These are phyloP conservation scores for Coniferiporia sulphurascens DNA, from an alignment of 1,284 basidiomycete genomes.

Conservation along the genomic window DNA sequence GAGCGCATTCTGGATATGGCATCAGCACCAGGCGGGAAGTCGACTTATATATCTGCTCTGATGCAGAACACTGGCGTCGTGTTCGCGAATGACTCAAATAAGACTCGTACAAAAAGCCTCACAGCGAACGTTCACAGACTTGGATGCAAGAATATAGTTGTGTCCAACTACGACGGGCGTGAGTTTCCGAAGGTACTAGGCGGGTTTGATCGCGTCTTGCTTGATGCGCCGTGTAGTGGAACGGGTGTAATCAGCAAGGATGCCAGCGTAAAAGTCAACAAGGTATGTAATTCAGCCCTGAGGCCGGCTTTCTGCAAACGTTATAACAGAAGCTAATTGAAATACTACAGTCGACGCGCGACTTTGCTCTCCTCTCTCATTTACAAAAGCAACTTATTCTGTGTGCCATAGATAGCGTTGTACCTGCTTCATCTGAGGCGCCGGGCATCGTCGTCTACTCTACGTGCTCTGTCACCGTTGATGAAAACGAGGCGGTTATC, in stretches of 20 bases:
- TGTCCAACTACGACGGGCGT: slow-evolving; percentile 96
- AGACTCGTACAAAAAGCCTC: slow-evolving; percentile 91
- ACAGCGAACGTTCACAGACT: slow-evolving; percentile 96
- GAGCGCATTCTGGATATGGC: slow-evolving; percentile 99
- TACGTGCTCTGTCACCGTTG: slow-evolving; percentile 96
- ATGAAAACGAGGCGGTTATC: slow-evolving; percentile 98
- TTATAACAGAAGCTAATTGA: not conserved
- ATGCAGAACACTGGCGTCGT: slow-evolving; percentile 97
- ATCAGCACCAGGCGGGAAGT: slow-evolving; percentile 96
- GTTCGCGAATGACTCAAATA: slow-evolving; percentile 98
- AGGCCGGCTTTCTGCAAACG: not conserved
- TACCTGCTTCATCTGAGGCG: slow-evolving; percentile 84
- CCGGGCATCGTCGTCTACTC: slow-evolving; percentile 93
- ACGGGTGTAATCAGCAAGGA: slow-evolving; percentile 99
- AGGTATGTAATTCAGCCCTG: slow-evolving; percentile 49
- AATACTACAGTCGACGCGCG: slow-evolving; percentile 76
- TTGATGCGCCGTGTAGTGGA: slow-evolving; percentile 97
- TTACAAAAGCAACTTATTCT: slow-evolving; percentile 98
- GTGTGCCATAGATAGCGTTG: slow-evolving; percentile 96
- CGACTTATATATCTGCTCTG: slow-evolving; percentile 93
- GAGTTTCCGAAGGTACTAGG: slow-evolving; percentile 99
- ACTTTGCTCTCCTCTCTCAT: slow-evolving; percentile 92
- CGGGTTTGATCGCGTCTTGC: slow-evolving; percentile 92
- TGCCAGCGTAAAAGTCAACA: slow-evolving; percentile 96
- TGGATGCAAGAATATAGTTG: slow-evolving; percentile 97